These are phyloP conservation scores for Scutellaria barbata DNA, from an alignment of 257 asterid species.

Conservation along the genomic window DNA sequence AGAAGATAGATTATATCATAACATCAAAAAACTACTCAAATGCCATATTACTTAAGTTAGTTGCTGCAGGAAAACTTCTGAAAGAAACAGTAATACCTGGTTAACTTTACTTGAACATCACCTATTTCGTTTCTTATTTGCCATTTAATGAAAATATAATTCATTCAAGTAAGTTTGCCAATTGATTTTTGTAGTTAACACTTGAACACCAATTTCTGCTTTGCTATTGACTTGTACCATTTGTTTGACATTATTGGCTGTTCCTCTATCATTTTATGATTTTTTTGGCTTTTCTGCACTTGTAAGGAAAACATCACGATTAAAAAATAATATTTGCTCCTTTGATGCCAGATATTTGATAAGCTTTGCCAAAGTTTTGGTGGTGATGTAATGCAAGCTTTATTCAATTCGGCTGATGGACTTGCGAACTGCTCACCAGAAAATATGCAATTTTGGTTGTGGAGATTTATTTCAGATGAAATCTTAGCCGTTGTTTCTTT, in stretches of 20 bases:
- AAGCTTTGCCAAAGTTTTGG: slow-evolving; percentile 92
- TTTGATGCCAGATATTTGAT: slow-evolving; percentile 85
- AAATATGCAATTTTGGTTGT: slow-evolving; percentile 54
- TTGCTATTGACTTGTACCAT: background rate
- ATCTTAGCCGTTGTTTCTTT: slow-evolving; percentile 77
- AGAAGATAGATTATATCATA: background rate
- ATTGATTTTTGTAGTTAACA: slow-evolving; percentile 12
- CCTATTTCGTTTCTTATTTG: slow-evolving; percentile 18
- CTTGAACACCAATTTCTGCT: background rate
- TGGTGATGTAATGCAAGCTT: slow-evolving; percentile 93
- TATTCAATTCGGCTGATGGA: slow-evolving; percentile 86
- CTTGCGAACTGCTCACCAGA: slow-evolving; percentile 84
- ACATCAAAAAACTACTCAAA: slow-evolving; percentile 6
- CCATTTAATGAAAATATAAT: background rate
- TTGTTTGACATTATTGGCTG: slow-evolving; percentile 31
- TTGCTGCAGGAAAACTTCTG: slow-evolving; percentile 4
- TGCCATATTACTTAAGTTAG: slow-evolving; percentile 12
- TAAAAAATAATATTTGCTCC: slow-evolving; percentile 14
- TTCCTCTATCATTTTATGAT: slow-evolving; percentile 14
- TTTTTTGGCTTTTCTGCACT: background rate
- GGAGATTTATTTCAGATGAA: slow-evolving; percentile 85
- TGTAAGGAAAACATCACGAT: background rate
- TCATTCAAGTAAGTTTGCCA: background rate
- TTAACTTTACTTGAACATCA: slow-evolving; percentile 25
- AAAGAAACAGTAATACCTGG: slow-evolving; percentile 19